These are phyloP conservation scores for Yamagishiella unicocca DNA, from an alignment of 139 green algal species.

Conservation along the genomic window DNA sequence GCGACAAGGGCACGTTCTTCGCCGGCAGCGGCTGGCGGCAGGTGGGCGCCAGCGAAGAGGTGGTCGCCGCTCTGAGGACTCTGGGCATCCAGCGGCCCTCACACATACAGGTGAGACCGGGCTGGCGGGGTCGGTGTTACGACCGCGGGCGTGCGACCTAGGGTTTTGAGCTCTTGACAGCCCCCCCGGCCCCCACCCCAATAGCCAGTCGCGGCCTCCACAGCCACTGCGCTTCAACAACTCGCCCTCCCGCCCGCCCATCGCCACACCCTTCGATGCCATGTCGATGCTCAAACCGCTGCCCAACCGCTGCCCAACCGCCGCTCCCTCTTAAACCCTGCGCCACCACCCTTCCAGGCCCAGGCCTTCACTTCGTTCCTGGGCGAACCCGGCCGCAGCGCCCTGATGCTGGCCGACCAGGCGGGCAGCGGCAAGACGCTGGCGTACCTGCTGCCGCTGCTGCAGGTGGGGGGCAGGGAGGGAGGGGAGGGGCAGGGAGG, in stretches of 20 bases:
- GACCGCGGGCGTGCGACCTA: neutral
- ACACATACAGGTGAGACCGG: conserved; percentile 83
- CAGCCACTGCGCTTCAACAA: no score
- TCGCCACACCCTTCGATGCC: no score
- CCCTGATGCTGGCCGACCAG: conserved; percentile 87
- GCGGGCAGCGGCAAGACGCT: conserved; percentile 94
- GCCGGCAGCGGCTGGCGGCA: conserved; percentile 51
- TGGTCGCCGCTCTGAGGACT: conserved; percentile 65
- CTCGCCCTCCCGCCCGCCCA: no score
- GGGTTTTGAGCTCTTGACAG: no score
- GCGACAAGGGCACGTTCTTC: conserved; percentile 73
- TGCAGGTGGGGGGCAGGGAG: conserved; percentile 60
- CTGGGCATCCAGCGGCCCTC: conserved; percentile 78
- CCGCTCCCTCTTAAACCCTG: no score
- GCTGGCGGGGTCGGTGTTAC: neutral
- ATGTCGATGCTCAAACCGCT: no score
- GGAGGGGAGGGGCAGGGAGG: neutral
- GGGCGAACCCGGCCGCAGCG: no score
- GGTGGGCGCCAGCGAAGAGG: conserved; percentile 59
- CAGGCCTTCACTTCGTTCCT: no score
- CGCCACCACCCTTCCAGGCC: no score
- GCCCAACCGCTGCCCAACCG: no score
- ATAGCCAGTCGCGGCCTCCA: no score
- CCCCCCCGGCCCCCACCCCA: no score
- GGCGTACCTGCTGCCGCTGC: conserved; percentile 88